Evolutionary conservation across 2,329 filamentous ascomycete genomes (phyloP).

Genomic region (Trichoderma harzianum): DNA sequence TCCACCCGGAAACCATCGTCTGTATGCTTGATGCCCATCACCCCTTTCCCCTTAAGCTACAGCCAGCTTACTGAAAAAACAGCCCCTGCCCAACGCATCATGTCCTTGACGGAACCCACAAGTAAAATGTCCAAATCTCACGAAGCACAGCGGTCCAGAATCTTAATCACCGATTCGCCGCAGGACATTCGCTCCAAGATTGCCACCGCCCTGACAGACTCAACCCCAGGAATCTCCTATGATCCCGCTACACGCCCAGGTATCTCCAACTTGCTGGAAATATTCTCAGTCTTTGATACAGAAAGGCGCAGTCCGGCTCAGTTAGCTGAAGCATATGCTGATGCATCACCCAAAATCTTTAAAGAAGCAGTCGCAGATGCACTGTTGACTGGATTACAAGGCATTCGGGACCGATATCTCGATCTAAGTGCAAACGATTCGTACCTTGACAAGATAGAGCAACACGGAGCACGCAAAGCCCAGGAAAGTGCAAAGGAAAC

Average conservation of each 20-base stretch:
- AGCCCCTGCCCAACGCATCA: conserved; percentile 81
- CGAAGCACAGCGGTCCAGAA: conserved; percentile 66
- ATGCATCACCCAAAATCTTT: conserved; percentile 37
- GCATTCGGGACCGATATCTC: conserved; percentile 55
- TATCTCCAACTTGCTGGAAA: conserved; percentile 80
- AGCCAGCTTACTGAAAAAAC: not conserved
- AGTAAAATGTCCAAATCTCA: conserved; percentile 96
- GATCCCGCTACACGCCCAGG: conserved; percentile 69
- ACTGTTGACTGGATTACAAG: conserved; percentile 50
- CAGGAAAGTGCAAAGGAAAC: conserved; percentile 55
- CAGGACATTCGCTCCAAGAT: conserved; percentile 67
- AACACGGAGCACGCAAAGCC: conserved; percentile 59
- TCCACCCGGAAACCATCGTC: conserved; percentile 66
- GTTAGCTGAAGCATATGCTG: conserved; percentile 39
- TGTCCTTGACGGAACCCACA: conserved; percentile 76
- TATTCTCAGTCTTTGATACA: conserved; percentile 67
- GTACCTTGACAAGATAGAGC: conserved; percentile 56
- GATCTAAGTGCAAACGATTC: conserved; percentile 45
- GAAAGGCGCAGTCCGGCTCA: conserved; percentile 38
- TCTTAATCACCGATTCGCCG: conserved; percentile 72
- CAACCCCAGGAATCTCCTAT: conserved; percentile 63
- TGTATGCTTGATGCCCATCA: conserved; percentile 46
- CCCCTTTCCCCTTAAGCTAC: not conserved
- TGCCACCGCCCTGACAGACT: conserved; percentile 73
- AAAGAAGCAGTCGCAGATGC: conserved; percentile 56